These are phyloP conservation scores for Heterobasidion occidentale DNA, from an alignment of 1,284 basidiomycete genomes.

Conservation along the genomic window DNA sequence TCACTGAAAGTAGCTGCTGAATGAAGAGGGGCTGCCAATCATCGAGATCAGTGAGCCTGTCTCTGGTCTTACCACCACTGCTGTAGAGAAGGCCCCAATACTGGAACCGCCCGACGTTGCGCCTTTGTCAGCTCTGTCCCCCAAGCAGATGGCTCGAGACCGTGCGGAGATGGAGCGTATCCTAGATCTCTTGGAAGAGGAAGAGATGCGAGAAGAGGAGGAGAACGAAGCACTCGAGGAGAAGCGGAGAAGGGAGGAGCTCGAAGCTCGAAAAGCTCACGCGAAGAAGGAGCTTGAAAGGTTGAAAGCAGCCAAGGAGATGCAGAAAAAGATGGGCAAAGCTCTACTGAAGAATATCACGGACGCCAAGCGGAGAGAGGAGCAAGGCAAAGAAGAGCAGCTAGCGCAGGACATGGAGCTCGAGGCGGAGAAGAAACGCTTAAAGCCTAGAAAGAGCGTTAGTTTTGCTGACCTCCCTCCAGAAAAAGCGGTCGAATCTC, in stretches of 20 bases:
- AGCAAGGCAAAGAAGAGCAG: constrained; percentile 22
- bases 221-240: constrained; percentile 31
- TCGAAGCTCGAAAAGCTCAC: constrained; percentile 43
- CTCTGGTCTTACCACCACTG: constrained; percentile 14
- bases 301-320: constrained; percentile 44
- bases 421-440: constrained; percentile 13
- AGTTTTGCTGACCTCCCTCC: constrained; percentile 44
- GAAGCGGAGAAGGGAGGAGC: constrained; percentile 33
- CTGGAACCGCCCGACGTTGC: constrained; percentile 38
- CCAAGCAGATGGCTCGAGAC: constrained; percentile 38
- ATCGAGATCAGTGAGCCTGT: constrained; percentile 67
- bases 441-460: constrained; percentile 51
- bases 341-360: constrained; percentile 46
- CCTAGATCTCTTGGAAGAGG: constrained; percentile 61
- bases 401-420: constrained; percentile 20
- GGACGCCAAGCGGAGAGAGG: constrained; percentile 31
- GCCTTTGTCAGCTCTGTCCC: constrained; percentile 38
- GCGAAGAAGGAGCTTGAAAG: constrained; percentile 43
- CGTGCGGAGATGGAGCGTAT: constrained; percentile 53
- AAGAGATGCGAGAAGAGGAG: constrained; percentile 44
- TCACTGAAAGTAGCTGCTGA: constrained; percentile 40
- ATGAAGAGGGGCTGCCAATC: constrained; percentile 72
- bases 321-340: constrained; percentile 71
- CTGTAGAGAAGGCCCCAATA: constrained; percentile 8
- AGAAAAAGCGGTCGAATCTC: constrained; percentile 14